Evolutionary conservation across 805 yeast genomes (phyloP), one percentile per base, ranked within the genome.

Genomic region (Candida quercuum): DNA sequence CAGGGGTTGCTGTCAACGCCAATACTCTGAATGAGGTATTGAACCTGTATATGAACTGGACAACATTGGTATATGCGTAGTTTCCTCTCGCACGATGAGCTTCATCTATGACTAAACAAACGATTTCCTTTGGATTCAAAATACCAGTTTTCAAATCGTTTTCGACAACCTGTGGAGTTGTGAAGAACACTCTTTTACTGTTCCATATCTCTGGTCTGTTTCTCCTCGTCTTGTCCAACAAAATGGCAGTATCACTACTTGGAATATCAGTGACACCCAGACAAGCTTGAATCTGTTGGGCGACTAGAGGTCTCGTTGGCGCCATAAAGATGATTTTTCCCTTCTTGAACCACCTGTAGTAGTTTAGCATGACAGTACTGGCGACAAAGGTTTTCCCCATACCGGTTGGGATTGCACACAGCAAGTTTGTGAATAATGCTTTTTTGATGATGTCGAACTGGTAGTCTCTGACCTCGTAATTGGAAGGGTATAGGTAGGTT

Each of bases 341-440:
- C 5, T 62, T 57, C 13, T 74, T 74, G 16, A 89, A 84, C 99
- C 99, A 93, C 34, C 94, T 63, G 48, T 74, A 79, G 61, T 73
- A 93, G 56, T 93, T 93, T 39, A 88, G 68, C 88, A 93, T 93
- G 17, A 91, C 91, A 0, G 95, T 82, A 26, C 94, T 80, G 2
- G 99, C 98, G 53, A 93, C 88, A 46, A 93, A 87, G 0, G 99
- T 93, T 62, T 93, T 93, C 28, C 99, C 99, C 57, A 89, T 68
- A 47, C 99, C 99, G 0, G 99, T 93, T 1, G 99, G 99, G 13
- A 93, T 74, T 0, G 97, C 95, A 54, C 95, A 91, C 18, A 93
- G 64, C 3, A 82, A 57, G 53, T 93, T 93, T 43, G 78, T 69
- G 50, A 74, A 78, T 26, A 93, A 64, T 0, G 96, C 81, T 40